Evolutionary conservation across 345 rosid genomes (phyloP), one percentile per base, ranked within the genome.

Genomic region (Boechera divaricarpa): DNA sequence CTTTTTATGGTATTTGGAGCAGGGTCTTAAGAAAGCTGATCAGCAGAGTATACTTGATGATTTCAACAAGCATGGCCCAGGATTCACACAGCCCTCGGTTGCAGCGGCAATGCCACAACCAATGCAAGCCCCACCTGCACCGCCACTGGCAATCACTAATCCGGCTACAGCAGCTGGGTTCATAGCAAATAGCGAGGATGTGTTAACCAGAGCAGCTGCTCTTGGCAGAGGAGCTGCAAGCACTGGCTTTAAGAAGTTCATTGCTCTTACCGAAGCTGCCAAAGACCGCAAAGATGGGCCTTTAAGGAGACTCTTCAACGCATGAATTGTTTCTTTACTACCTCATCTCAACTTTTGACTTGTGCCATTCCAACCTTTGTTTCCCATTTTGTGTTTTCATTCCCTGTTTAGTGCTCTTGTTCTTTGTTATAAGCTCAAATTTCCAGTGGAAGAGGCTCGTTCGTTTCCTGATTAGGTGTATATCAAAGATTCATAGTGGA

Each of bases 141-240:
- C 87, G 6, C 63, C 86, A 11, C 39, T 84, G 55, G 80, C 90
- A 15, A 81, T 82, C 32, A 78, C 77, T 31, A 61, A 82, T 26
- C 86, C 78, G 63, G 66, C 87, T 4, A 68, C 90, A 32, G 63
- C 98, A 0, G 80, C 82, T 9, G 92, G 98, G 48, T 84, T 92
- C 60, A 86, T 87, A 38, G 90, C 99, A 44, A 91, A 97, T 12
- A 82, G 98, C 24, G 98, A 92, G 82, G 99, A 91, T 58, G 99
- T 95, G 69, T 87, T 95, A 36, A 87, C 96, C 11, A 83, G 99
- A 82, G 99, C 99, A 11, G 98, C 98, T 9, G 98, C 98, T 3
- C 98, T 95, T 7, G 98, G 99, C 24, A 87, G 98, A 36, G 99
- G 99, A 38, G 99, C 99, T 8, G 99, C 99, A 47, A 92, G 89